phyloP scores from a whole-genome alignment of 257 asterid genomes.

The Gentiana dahurica region DNA sequence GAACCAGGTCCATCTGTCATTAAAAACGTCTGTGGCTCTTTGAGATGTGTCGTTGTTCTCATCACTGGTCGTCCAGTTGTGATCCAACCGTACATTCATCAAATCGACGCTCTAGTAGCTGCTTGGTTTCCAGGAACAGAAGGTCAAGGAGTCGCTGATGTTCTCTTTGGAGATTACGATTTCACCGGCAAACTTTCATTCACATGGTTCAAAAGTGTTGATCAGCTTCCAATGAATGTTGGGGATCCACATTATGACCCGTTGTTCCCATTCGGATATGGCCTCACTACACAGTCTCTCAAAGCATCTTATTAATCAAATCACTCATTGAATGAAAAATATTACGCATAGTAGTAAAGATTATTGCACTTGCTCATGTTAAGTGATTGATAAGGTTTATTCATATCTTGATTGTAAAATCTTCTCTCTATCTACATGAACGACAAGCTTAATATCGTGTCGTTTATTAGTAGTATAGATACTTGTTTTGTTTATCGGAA shows the following conservation, averaged over 20 bases:
- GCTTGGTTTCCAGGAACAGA: slow-evolving; percentile 50
- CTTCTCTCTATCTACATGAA: no score
- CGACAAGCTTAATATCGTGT: no score
- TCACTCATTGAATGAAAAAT: background rate
- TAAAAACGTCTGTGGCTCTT: slow-evolving; percentile 19
- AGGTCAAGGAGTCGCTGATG: slow-evolving; percentile 44
- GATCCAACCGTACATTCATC: slow-evolving; percentile 23
- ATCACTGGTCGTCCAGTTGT: slow-evolving; percentile 37
- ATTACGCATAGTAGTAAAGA: no score
- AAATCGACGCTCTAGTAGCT: slow-evolving; percentile 31
- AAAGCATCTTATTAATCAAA: slow-evolving; percentile 1
- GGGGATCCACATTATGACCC: slow-evolving; percentile 47
- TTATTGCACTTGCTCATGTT: background rate
- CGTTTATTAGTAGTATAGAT: no score
- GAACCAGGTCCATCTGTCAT: slow-evolving; percentile 32
- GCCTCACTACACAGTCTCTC: slow-evolving; percentile 20
- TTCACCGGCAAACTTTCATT: slow-evolving; percentile 36
- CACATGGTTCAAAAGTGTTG: slow-evolving; percentile 36
- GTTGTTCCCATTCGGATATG: slow-evolving; percentile 34
- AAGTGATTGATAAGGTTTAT: no score
- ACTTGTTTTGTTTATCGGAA: no score
- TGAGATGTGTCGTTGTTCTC: slow-evolving; percentile 32
- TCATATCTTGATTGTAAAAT: no score
- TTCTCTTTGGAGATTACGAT: slow-evolving; percentile 33
- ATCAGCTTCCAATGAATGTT: slow-evolving; percentile 42